Conservation (phyloP, 306 rosid species). For the Cicer chorassanicum region DNA sequence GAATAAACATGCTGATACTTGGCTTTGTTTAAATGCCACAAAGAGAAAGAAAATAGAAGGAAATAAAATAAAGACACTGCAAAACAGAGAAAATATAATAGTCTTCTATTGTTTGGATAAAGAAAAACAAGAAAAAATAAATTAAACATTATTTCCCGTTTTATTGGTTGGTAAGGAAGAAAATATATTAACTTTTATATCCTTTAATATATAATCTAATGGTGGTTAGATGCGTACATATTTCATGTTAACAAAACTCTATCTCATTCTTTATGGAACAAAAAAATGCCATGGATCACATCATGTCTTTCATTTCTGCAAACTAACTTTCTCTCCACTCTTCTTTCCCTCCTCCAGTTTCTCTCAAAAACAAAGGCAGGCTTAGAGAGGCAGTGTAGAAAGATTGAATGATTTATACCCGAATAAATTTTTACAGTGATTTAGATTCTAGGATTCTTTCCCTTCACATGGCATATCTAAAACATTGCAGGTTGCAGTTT, state of each 20-base stretch:
- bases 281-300: neutral
- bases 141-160: conserved; percentile 3
- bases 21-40: conserved; percentile 1
- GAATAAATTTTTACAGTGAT: conserved; percentile 36
- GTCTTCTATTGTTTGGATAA: neutral
- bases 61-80: neutral
- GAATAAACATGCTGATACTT: conserved; percentile 10
- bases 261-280: neutral
- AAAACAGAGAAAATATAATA: neutral
- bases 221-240: neutral
- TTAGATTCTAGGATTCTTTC: conserved; percentile 17
- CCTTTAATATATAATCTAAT: neutral
- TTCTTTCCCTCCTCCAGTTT: neutral
- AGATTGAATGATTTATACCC: conserved; percentile 26
- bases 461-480: conserved; percentile 26
- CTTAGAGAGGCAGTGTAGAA: conserved; percentile 31
- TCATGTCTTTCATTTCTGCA: neutral
- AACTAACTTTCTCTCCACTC: conserved; percentile 16
- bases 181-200: neutral
- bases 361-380: neutral
- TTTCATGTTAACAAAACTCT: neutral
- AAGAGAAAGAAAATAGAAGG: neutral
- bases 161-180: neutral
- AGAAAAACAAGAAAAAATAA: neutral
- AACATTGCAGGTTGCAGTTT: conserved; percentile 59